Percentiles rank a stretch among this genome's conserved stretches.
These are phyloP conservation scores for Phanerochaete sordida DNA, from an alignment of 768 basidiomycete genomes.

Conservation along the genomic window DNA sequence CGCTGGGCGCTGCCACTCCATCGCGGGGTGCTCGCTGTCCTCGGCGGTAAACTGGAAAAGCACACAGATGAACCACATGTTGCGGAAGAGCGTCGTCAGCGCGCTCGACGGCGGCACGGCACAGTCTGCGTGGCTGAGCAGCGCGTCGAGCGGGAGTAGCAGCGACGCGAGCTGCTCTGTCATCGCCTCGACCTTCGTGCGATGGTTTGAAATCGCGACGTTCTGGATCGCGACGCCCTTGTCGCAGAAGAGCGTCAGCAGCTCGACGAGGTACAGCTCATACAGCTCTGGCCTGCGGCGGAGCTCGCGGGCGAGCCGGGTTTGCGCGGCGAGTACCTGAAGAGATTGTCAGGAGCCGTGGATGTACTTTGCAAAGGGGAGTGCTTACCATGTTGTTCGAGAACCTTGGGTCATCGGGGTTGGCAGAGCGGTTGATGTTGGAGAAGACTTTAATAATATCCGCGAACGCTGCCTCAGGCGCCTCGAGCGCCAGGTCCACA, in stretches of 20 bases:
- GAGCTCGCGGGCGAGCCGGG: slow-evolving; percentile 80
- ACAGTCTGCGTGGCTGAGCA: slow-evolving; percentile 71
- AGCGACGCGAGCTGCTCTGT: slow-evolving; percentile 85
- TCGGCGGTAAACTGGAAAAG: slow-evolving; percentile 75
- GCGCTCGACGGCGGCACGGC: slow-evolving; percentile 55
- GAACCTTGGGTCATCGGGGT: slow-evolving; percentile 83
- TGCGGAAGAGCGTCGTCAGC: slow-evolving; percentile 77
- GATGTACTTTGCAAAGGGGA: not conserved
- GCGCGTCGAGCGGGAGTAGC: slow-evolving; percentile 85
- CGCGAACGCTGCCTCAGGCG: slow-evolving; percentile 70
- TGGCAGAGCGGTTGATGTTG: slow-evolving; percentile 77
- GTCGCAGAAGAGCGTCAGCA: slow-evolving; percentile 83
- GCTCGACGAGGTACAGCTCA: slow-evolving; percentile 76
- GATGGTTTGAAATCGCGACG: slow-evolving; percentile 59
- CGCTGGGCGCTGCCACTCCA: slow-evolving; percentile 78
- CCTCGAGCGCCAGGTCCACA: slow-evolving; percentile 81
- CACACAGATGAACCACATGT: slow-evolving; percentile 91
- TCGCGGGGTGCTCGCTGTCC: slow-evolving; percentile 54
- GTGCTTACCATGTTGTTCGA: slow-evolving; percentile 79
- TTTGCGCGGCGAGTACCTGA: slow-evolving; percentile 88
- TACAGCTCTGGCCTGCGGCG: slow-evolving; percentile 72
- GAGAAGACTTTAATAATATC: slow-evolving; percentile 88
- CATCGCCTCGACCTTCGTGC: slow-evolving; percentile 75
- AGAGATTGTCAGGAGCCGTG: not conserved
- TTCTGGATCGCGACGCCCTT: slow-evolving; percentile 92